Conservation (phyloP, 2,329 filamentous ascomycete genomes). For the Colletotrichum echinochloae region DNA sequence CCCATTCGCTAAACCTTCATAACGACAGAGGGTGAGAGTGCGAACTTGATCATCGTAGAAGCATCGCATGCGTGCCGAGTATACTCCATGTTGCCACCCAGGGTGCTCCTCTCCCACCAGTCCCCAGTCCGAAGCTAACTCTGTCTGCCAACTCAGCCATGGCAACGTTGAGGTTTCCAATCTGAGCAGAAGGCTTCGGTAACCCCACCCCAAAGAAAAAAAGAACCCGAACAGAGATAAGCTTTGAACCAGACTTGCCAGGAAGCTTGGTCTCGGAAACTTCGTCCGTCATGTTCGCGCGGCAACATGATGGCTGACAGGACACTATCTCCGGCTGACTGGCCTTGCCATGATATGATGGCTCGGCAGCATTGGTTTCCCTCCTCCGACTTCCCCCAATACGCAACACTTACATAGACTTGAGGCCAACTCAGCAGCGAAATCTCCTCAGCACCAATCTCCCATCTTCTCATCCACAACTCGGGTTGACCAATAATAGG, state of each 20-base stretch:
- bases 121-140: background rate
- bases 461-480: background rate
- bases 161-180: background rate
- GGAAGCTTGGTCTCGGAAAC: background rate
- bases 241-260: background rate
- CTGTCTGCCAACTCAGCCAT: background rate
- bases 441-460: background rate
- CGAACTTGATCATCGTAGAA: background rate
- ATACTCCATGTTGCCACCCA: background rate
- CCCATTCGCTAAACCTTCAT: background rate
- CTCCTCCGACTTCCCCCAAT: background rate
- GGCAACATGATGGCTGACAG: background rate
- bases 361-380: background rate
- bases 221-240: background rate
- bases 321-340: background rate
- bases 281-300: no score
- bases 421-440: background rate
- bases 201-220: background rate
- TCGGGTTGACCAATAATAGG: background rate
- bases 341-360: background rate
- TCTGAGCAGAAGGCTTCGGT: background rate
- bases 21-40: background rate
- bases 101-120: background rate
- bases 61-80: background rate
- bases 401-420: background rate